These are phyloP conservation scores for Ustilago lituana DNA, from an alignment of 1,284 basidiomycete genomes.

Conservation along the genomic window DNA sequence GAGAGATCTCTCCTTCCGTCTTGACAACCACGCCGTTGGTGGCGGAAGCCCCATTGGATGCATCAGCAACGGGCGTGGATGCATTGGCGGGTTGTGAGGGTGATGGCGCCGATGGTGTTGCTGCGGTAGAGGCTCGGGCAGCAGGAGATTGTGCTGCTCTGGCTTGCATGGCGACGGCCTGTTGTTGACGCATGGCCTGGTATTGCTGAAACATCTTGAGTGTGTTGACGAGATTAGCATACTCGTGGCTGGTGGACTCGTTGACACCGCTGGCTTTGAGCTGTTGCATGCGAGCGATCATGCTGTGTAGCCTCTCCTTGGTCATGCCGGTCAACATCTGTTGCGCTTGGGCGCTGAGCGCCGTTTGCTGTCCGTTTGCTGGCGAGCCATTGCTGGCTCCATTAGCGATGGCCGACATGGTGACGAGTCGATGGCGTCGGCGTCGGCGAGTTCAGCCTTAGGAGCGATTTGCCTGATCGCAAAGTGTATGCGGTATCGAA, in stretches of 20 bases:
- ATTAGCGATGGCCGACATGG: conserved; percentile 49
- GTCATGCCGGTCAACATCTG: conserved; percentile 64
- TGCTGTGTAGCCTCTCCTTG: conserved; percentile 60
- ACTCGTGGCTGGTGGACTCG: conserved; percentile 66
- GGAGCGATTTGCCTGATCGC: no score
- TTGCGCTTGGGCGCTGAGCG: conserved; percentile 51
- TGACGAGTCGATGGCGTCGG: background rate
- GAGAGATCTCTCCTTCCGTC: conserved; percentile 36
- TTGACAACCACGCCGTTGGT: conserved; percentile 42
- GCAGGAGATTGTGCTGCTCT: conserved; percentile 21
- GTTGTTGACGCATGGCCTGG: conserved; percentile 61
- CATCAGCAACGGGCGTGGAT: conserved; percentile 23
- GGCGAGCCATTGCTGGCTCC: conserved; percentile 36
- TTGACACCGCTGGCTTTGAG: conserved; percentile 67
- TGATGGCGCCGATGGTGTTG: conserved; percentile 28
- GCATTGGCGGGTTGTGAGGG: conserved; percentile 23
- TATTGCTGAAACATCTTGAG: conserved; percentile 65
- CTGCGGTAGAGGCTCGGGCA: conserved; percentile 7
- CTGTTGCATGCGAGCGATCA: conserved; percentile 66
- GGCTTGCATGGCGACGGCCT: conserved; percentile 51
- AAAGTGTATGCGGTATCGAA: background rate
- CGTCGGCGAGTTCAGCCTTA: background rate
- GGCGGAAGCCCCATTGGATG: conserved; percentile 15
- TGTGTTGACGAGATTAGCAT: conserved; percentile 64
- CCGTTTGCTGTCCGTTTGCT: conserved; percentile 26